These are phyloP conservation scores for Irpex lacteus DNA, from an alignment of 1,284 basidiomycete genomes.

Conservation along the genomic window DNA sequence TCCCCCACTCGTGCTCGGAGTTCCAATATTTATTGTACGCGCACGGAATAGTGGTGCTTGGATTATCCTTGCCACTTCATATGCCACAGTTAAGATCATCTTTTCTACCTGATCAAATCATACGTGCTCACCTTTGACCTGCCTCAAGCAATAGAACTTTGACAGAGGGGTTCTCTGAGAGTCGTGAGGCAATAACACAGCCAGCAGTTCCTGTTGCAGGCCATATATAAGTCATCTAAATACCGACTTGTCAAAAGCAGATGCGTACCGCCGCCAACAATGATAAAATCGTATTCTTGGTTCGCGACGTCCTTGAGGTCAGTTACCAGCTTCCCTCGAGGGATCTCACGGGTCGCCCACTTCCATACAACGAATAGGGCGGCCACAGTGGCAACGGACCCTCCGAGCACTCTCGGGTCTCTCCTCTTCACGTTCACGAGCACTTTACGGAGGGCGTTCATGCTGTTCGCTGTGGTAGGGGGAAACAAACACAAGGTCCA, in stretches of 20 bases:
- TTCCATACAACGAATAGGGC: background rate
- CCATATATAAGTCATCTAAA: background rate
- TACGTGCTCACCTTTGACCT: conserved; percentile 51
- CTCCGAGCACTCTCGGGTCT: background rate
- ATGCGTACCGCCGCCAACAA: conserved; percentile 58
- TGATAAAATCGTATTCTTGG: conserved; percentile 59
- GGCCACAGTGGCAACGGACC: background rate
- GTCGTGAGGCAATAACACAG: conserved; percentile 62
- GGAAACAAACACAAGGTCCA: background rate
- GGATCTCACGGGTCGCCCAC: background rate
- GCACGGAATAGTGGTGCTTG: conserved; percentile 19
- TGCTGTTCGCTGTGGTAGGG: background rate
- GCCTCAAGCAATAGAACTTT: conserved; percentile 65
- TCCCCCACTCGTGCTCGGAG: conserved; percentile 42
- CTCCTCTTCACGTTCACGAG: background rate
- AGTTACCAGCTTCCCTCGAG: background rate
- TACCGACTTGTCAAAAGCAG: no score
- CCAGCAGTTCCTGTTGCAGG: conserved; percentile 53
- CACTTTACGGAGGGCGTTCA: background rate
- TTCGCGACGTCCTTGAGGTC: conserved; percentile 2
- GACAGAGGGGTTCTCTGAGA: conserved; percentile 56
- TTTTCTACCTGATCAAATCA: background rate
- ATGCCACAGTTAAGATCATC: background rate
- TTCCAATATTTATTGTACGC: conserved; percentile 35
- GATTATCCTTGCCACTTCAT: conserved; percentile 16